These are phyloP conservation scores for Acidiella bohemica DNA, from an alignment of 495 filamentous ascomycete species.

Conservation along the genomic window DNA sequence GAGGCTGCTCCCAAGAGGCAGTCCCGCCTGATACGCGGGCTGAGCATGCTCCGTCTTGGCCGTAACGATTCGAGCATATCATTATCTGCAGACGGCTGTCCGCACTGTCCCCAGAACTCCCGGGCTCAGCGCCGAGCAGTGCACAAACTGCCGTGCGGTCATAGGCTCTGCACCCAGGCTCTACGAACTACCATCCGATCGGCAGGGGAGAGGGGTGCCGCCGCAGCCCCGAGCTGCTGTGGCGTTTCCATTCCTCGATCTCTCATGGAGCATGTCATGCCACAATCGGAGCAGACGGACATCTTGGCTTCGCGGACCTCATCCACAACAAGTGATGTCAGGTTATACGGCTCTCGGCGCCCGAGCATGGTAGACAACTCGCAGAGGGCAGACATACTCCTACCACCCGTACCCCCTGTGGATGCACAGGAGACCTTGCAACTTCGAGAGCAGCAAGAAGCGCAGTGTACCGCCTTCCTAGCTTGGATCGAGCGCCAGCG, in stretches of 20 bases:
- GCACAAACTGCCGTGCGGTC: constrained; percentile 17
- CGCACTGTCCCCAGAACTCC: constrained; percentile 15
- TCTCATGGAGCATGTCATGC: constrained; percentile 38
- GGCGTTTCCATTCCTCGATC: constrained; percentile 38
- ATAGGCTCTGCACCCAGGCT: constrained; percentile 16
- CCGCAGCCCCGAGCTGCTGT: constrained; percentile 46
- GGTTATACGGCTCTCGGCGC: too few species aligned
- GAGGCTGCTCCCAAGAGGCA: constrained; percentile 14
- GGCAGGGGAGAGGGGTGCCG: constrained; percentile 34
- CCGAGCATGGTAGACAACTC: not conserved
- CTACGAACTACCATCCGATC: constrained; percentile 14
- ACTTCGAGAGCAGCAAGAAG: constrained; percentile 34
- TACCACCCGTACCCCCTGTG: too few species aligned
- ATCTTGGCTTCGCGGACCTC: constrained; percentile 35
- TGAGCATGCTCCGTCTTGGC: constrained; percentile 18
- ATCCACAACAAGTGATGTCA: too few species aligned
- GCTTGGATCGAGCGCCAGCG: constrained; percentile 40
- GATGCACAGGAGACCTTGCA: constrained; percentile 1
- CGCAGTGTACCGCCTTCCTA: constrained; percentile 36
- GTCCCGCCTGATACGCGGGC: constrained; percentile 14
- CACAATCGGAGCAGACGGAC: constrained; percentile 35
- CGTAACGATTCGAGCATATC: constrained; percentile 1
- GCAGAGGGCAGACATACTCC: too few species aligned
- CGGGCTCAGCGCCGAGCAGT: constrained; percentile 7
- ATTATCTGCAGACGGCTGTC: constrained; percentile 4